Percentiles rank a stretch among this genome's conserved stretches.
Evolutionary conservation across 305 asterid species (phyloP).

Genomic region (Fraxinus velutina): DNA sequence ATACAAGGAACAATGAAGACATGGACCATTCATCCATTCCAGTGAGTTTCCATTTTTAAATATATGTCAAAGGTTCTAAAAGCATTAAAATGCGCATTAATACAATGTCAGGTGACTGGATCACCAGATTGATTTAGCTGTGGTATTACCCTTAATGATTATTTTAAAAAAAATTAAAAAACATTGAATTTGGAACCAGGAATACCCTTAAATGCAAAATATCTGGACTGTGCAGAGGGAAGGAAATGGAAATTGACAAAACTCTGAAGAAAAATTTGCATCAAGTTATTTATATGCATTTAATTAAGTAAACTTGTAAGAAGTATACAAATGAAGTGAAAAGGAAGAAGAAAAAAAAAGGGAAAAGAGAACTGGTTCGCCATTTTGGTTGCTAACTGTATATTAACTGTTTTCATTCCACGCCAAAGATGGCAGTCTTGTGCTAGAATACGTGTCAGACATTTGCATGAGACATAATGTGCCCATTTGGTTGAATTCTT

Average conservation of each 20-base stretch:
- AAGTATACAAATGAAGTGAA: constrained; percentile 1
- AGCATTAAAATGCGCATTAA: constrained; percentile 1
- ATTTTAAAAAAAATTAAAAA: neutral
- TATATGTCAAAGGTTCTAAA: constrained; percentile 9
- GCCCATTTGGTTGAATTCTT: constrained; percentile 7
- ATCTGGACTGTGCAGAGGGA: neutral
- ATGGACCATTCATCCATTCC: constrained; percentile 56
- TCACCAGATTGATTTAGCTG: neutral
- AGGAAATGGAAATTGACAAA: neutral
- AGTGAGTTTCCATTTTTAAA: constrained; percentile 41
- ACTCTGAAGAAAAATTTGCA: constrained; percentile 6
- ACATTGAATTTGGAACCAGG: constrained; percentile 1
- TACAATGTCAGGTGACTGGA: neutral
- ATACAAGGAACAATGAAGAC: constrained; percentile 64
- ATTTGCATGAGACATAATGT: constrained; percentile 1
- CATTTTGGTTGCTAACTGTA: neutral
- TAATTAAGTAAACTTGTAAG: neutral
- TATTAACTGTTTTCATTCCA: neutral
- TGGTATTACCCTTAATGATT: constrained; percentile 13
- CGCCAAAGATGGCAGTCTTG: neutral
- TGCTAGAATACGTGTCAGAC: constrained; percentile 11
- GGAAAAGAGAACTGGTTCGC: constrained; percentile 3
- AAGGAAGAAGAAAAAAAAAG: neutral
- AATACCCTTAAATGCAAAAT: constrained; percentile 10
- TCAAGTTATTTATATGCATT: constrained; percentile 11